Conservation (phyloP, 352 stramenopile genomes). For the Phytophthora sojae region DNA sequence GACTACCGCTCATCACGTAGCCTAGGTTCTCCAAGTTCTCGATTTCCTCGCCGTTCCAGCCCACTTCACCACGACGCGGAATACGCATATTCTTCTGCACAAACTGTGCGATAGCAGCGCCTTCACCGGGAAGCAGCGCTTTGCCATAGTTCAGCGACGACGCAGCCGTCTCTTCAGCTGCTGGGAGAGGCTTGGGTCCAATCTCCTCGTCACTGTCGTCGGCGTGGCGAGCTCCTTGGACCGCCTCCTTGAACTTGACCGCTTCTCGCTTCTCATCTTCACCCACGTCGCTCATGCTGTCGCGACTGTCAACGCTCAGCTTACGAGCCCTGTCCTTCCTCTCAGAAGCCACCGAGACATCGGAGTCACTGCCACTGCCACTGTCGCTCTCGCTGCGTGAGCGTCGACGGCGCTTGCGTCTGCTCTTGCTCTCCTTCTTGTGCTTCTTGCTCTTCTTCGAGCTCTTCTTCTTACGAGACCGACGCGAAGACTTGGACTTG, state of each 20-base stretch:
- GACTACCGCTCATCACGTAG: constrained; percentile 98
- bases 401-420: constrained; percentile 32
- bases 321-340: constrained; percentile 36
- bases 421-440: constrained; percentile 41
- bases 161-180: constrained; percentile 56
- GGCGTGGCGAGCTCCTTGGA: constrained; percentile 70
- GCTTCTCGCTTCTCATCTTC: constrained; percentile 83
- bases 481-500: constrained; percentile 44
- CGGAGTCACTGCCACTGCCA: constrained; percentile 37
- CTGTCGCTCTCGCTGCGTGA: constrained; percentile 41
- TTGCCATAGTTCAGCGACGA: constrained; percentile 91
- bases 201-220: constrained; percentile 90
- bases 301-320: constrained; percentile 17
- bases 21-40: constrained; percentile 95
- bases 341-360: constrained; percentile 28
- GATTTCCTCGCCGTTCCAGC: constrained; percentile 96
- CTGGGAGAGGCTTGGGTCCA: constrained; percentile 77
- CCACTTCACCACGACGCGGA: constrained; percentile 97
- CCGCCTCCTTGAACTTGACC: constrained; percentile 88
- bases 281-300: constrained; percentile 28
- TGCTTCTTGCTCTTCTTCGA: constrained; percentile 44
- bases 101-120: constrained; percentile 96
- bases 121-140: constrained; percentile 94
- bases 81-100: constrained; percentile 99
- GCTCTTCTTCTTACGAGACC: constrained; percentile 53